phyloP scores from a whole-genome alignment of 345 rosid genomes.

The Eucalyptus grandis region DNA sequence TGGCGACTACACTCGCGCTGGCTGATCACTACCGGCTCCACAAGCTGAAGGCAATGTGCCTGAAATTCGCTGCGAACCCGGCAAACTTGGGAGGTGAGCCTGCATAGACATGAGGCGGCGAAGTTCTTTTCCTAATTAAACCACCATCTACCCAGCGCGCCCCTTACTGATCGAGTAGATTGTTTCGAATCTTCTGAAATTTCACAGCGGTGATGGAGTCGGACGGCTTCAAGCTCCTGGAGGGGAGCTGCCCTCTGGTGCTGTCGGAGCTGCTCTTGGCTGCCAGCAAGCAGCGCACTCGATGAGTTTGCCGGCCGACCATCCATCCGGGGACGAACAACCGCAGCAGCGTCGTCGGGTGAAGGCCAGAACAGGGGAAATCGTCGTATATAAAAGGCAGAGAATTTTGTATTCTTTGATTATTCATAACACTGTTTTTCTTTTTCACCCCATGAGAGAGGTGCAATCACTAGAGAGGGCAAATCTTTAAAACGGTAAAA shows the following conservation, averaged over 20 bases:
- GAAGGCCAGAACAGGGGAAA: background rate
- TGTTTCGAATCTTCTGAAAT: background rate
- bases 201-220: conserved; percentile 68
- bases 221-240: conserved; percentile 59
- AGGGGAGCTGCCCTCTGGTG: conserved; percentile 46
- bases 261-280: conserved; percentile 34
- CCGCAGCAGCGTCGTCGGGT: background rate
- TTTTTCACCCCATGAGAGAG: background rate
- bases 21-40: conserved; percentile 82
- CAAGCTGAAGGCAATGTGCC: conserved; percentile 62
- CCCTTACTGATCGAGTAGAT: background rate
- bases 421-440: background rate
- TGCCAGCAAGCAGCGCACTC: background rate
- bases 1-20: conserved; percentile 69
- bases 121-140: background rate
- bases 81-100: conserved; percentile 50
- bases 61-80: conserved; percentile 48
- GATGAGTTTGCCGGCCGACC: background rate
- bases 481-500: background rate
- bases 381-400: background rate
- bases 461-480: background rate
- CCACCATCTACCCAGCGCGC: no score
- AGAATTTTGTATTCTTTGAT: background rate
- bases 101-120: background rate
- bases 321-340: background rate